Percentiles rank a stretch among this genome's conserved stretches.
These are phyloP conservation scores for Periconia sp. DNA, from an alignment of 2,329 filamentous ascomycete genomes.

Conservation along the genomic window DNA sequence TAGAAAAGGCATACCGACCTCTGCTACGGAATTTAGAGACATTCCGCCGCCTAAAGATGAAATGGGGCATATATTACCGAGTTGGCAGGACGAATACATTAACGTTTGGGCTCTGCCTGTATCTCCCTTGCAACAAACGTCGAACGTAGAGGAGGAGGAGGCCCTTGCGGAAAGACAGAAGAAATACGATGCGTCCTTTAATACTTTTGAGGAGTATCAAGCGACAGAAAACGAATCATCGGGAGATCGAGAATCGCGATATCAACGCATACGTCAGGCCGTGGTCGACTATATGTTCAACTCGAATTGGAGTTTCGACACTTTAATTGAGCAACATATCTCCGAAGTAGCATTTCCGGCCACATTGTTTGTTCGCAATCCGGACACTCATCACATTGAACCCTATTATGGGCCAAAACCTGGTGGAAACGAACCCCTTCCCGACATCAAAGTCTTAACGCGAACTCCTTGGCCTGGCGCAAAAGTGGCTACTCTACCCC, in stretches of 20 bases:
- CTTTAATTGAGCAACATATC: slow-evolving; percentile 67
- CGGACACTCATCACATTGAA: slow-evolving; percentile 63
- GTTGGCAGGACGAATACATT: slow-evolving; percentile 75
- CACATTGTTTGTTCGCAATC: slow-evolving; percentile 67
- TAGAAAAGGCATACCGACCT: slow-evolving; percentile 76
- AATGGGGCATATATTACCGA: slow-evolving; percentile 53
- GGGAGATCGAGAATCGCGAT: slow-evolving; percentile 42
- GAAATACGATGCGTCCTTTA: slow-evolving; percentile 26
- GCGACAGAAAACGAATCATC: slow-evolving; percentile 28
- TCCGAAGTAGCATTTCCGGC: slow-evolving; percentile 68
- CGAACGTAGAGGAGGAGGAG: slow-evolving; percentile 15
- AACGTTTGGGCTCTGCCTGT: slow-evolving; percentile 82
- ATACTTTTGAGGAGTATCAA: slow-evolving; percentile 35
- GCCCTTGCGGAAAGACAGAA: slow-evolving; percentile 22
- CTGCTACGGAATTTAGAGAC: slow-evolving; percentile 64
- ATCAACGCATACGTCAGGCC: slow-evolving; percentile 58
- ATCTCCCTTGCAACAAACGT: slow-evolving; percentile 24
- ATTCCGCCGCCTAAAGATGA: slow-evolving; percentile 26
- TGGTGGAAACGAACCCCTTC: slow-evolving; percentile 51
- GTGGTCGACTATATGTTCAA: slow-evolving; percentile 79
- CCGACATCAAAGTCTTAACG: slow-evolving; percentile 71
- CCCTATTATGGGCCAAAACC: slow-evolving; percentile 70
- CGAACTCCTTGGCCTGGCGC: slow-evolving; percentile 79
- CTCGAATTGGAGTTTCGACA: slow-evolving; percentile 72
- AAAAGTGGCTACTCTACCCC: slow-evolving; percentile 65